Conservation (phyloP, 148 eudicot genomes). For the Camellia japonica region DNA sequence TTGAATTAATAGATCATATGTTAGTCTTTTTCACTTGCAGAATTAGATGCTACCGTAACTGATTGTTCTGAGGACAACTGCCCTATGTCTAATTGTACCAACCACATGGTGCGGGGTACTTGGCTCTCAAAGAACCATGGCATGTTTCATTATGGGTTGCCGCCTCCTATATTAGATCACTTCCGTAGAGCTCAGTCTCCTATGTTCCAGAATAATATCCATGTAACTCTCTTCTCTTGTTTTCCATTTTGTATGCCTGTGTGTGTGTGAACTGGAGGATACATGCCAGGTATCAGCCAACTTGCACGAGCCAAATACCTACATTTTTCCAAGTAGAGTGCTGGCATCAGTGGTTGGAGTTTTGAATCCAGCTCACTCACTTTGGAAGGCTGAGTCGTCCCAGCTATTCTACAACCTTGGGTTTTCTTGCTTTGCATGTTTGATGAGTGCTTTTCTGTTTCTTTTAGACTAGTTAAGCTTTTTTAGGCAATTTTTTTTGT, state of each 20-base stretch:
- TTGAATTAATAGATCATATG: neutral
- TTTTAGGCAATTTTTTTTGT: too few relatives aligned
- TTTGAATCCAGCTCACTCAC: neutral
- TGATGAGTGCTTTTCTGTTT: constrained; percentile 6
- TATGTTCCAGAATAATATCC: constrained; percentile 25
- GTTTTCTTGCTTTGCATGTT: neutral
- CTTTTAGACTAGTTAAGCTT: too few relatives aligned
- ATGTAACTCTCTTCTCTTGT: constrained; percentile 34
- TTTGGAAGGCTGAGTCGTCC: neutral
- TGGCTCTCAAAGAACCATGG: constrained; percentile 69
- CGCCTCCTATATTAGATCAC: constrained; percentile 62
- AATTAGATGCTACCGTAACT: constrained; percentile 39
- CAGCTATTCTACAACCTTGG: neutral
- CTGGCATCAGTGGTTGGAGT: neutral
- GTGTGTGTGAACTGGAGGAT: neutral
- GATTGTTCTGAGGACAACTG: constrained; percentile 27
- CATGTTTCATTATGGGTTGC: constrained; percentile 77
- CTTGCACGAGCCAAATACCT: neutral
- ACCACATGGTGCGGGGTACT: constrained; percentile 86
- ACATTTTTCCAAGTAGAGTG: neutral
- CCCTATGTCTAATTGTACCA: constrained; percentile 34
- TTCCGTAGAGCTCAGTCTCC: constrained; percentile 48
- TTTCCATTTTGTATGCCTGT: neutral
- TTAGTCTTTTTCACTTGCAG: constrained; percentile 31
- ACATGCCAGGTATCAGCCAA: neutral